Base-by-base conservation (phyloP, 805 yeast species). In the Kodamaea leandrae region DNA sequence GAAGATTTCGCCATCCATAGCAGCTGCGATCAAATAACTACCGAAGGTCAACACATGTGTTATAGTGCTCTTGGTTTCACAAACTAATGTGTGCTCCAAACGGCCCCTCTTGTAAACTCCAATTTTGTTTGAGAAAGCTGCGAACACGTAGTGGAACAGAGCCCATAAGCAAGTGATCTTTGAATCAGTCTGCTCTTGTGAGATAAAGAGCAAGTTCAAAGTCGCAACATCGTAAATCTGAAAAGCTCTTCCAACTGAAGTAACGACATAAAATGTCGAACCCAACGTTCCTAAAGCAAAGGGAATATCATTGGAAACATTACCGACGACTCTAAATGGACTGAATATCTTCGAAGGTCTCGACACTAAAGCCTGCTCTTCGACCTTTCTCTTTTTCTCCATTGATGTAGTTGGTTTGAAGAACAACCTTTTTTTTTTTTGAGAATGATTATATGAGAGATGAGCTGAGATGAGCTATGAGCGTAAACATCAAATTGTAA, bases 171-270 rank as follows among this genome's bases (percentile, higher is more conserved):
- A 77, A 18, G 83, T 78, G 49, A 91, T 89, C 43, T 78, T 76
- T 6, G 78, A 57, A 0, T 82, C 74, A 0, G 96, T 83, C 58
- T 86, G 91, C 15, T 75, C 77, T 49, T 80, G 86, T 0, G 96
- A 86, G 9, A 91, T 95, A 63, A 93, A 91, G 16, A 91, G 66
- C 47, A 91, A 68, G 51, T 86, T 93, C 47, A 91, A 68, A 5
- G 86, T 87, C 23, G 91, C 80, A 53, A 86, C 96, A 66, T 93
- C 99, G 56, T 86, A 93, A 20, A 93, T 87, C 61, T 91, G 98
- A 67, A 93, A 87, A 1, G 91, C 75, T 39, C 80, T 74, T 2
- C 97, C 98, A 16, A 93, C 96, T 33, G 86, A 81, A 0, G 98
- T 91, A 13, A 83, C 95, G 28, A 88, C 78, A 54, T 90, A 85